Evolutionary conservation across 768 basidiomycete genomes (phyloP), one percentile per base, ranked within the genome.

Genomic region (Leucogyrophana mollusca): DNA sequence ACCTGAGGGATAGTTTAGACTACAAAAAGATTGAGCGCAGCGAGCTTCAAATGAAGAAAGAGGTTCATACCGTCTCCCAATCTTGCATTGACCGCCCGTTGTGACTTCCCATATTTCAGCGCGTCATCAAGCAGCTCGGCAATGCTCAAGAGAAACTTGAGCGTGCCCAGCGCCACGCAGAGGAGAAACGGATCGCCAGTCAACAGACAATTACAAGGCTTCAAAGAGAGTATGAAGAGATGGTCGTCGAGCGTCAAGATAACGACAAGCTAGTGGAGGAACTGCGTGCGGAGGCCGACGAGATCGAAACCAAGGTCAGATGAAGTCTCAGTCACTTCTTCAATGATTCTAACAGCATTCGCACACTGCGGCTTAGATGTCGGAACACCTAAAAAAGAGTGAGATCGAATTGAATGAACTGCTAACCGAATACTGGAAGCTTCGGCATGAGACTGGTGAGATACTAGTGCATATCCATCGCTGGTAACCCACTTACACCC

Each of bases 121-220:
- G 91, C 40, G 80, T 89, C n/a, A 72, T 79, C 51, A 84, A 85
- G 49, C 92, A 94, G 60, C 71, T 90, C 9, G 67, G 73, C 7
- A 92, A 94, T 61, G 93, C 93, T 4, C 76, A 81, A 36, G 87
- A 90, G 54, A 93, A 91, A 64, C 76, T 93, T 8, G 82, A 86
- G 46, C 80, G 89, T 21, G 85, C 87, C 1, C 83, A 89, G 58
- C 76, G 78, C 50, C 85, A 88, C 51, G 84, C 85, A 5, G 87
- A 89, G 62, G 91, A 94, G 46, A 88, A 87, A 62, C 83, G 85
- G 45, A 56, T 73, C 10, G 77, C 83, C n/a, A 85, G 81, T 55
- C 83, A 85, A 51, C 74, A 79, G 49, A 85, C 82, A 6, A 83
- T 94, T 46, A 84, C 87, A 41, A 77, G 82, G 10, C 71, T 95